Evolutionary conservation across 2,329 filamentous ascomycete genomes (phyloP).

Genomic region (Pseudophaeomoniella oleicola): DNA sequence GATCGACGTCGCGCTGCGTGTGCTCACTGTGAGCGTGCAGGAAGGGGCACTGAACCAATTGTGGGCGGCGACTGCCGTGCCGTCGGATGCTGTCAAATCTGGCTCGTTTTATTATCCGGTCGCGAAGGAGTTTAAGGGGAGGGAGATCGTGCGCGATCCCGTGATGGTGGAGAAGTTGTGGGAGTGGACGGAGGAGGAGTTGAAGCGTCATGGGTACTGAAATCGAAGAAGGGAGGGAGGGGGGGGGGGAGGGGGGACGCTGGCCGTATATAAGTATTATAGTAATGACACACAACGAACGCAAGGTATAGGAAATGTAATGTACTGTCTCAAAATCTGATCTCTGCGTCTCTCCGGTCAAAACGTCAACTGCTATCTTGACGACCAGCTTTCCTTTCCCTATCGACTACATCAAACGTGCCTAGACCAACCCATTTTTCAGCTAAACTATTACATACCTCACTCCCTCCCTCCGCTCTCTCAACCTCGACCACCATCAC

Average conservation of each 20-base stretch:
- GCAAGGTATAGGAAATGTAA: neutral
- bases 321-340: neutral
- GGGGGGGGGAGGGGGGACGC: no score
- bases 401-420: neutral
- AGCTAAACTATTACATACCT: neutral
- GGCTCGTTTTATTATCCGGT: slow-evolving; percentile 28
- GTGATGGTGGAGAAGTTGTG: slow-evolving; percentile 21
- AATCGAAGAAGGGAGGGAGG: neutral
- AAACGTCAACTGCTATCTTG: neutral
- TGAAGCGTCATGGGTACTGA: neutral
- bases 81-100: slow-evolving; percentile 15
- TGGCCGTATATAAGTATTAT: neutral
- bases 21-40: slow-evolving; percentile 13
- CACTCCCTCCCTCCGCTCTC: neutral
- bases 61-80: slow-evolving; percentile 23
- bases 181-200: slow-evolving; percentile 27
- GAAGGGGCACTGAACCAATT: slow-evolving; percentile 26
- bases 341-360: neutral
- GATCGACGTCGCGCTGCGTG: neutral
- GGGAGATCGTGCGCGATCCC: slow-evolving; percentile 16
- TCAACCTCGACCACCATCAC: neutral
- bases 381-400: neutral
- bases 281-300: neutral
- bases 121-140: slow-evolving; percentile 17
- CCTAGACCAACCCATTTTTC: neutral